phyloP scores from a whole-genome alignment of 306 rosid genomes.

The Prunus mongolica region DNA sequence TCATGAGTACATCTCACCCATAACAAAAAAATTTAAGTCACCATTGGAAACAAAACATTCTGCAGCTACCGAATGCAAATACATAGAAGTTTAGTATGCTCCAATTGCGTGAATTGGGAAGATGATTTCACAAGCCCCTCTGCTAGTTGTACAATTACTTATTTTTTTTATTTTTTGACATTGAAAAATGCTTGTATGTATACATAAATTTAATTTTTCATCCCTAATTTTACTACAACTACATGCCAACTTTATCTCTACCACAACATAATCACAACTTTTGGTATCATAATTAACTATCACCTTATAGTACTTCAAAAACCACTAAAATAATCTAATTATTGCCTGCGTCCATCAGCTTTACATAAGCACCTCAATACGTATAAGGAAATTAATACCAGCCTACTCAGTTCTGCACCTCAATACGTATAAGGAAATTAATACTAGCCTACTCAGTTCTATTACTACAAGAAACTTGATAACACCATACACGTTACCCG shows the following conservation, averaged over 20 bases:
- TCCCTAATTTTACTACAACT: neutral
- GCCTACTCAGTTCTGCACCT: neutral
- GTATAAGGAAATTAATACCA: neutral
- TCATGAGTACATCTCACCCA: neutral
- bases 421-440: neutral
- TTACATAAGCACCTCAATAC: neutral
- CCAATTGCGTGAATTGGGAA: neutral
- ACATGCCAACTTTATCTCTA: neutral
- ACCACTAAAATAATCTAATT: neutral
- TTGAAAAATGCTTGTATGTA: neutral
- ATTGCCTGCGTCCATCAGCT: neutral
- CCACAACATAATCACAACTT: neutral
- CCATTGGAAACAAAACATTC: neutral
- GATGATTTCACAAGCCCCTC: neutral
- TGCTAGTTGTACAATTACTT: neutral
- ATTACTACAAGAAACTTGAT: neutral
- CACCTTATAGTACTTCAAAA: neutral
- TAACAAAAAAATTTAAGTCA: neutral
- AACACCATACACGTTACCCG: neutral
- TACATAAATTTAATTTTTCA: neutral
- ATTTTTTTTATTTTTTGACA: neutral
- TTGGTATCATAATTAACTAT: neutral
- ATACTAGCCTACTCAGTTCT: neutral
- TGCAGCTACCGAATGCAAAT: constrained; percentile 3
- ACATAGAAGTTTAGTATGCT: neutral